A percentile compares a stretch with the other conserved stretches of the same genome.
phyloP scores from a whole-genome alignment of 805 yeast genomes.

The Metschnikowia similis region DNA sequence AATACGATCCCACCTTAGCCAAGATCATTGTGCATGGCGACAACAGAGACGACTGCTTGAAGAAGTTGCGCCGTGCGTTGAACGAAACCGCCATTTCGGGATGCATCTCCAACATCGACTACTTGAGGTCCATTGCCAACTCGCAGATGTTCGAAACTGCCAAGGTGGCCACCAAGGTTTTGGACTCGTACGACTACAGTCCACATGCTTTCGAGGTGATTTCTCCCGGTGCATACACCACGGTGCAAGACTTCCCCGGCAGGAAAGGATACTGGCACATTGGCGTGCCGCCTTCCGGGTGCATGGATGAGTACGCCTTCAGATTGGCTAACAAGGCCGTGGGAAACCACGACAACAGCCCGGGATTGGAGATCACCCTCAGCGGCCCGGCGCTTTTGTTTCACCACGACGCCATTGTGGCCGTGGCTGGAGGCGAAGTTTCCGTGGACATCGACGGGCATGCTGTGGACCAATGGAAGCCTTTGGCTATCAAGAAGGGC shows the following conservation, averaged over 20 bases:
- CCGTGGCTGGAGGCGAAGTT: constrained; percentile 83
- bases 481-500: constrained; percentile 68
- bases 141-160: constrained; percentile 83
- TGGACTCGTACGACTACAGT: constrained; percentile 73
- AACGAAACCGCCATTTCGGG: constrained; percentile 86
- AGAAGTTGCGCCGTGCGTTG: constrained; percentile 72
- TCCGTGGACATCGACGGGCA: constrained; percentile 63
- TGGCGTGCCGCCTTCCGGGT: constrained; percentile 98
- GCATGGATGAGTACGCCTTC: constrained; percentile 93
- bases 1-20: constrained; percentile 94
- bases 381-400: constrained; percentile 82
- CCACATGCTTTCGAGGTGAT: constrained; percentile 84
- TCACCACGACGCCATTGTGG: constrained; percentile 74
- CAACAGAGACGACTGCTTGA: constrained; percentile 80
- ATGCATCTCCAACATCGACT: constrained; percentile 85
- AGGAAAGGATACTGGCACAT: constrained; percentile 82
- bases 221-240: constrained; percentile 91
- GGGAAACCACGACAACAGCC: constrained; percentile 77
- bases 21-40: constrained; percentile 93
- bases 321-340: constrained; percentile 86
- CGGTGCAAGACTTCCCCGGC: constrained; percentile 95
- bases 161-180: constrained; percentile 78
- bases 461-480: constrained; percentile 61
- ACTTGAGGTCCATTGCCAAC: constrained; percentile 77
- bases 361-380: constrained; percentile 87